Evolutionary conservation across 768 basidiomycete species (phyloP).

Genomic region (Pleurotus sapidus): DNA sequence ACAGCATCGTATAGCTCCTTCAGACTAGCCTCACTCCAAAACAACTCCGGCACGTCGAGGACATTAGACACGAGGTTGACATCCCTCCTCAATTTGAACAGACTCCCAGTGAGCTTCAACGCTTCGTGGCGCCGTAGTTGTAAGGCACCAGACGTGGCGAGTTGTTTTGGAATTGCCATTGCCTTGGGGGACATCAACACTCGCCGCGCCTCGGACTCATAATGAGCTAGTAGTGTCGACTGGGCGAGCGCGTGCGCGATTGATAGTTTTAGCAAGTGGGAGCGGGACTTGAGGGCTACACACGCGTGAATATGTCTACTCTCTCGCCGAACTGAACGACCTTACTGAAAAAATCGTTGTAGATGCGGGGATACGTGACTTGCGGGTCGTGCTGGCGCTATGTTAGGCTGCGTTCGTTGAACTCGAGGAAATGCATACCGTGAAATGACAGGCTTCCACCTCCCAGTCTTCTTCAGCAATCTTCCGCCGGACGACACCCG

Average conservation of each 20-base stretch:
- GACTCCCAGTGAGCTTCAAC: conserved; percentile 76
- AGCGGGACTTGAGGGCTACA: conserved; percentile 86
- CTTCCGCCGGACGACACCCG: conserved; percentile 62
- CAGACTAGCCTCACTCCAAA: conserved; percentile 92
- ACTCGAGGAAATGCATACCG: conserved; percentile 45
- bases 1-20: conserved; percentile 90
- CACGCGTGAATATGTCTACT: neutral
- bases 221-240: conserved; percentile 87
- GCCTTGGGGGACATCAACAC: conserved; percentile 79
- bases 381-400: conserved; percentile 69
- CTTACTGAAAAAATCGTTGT: conserved; percentile 93
- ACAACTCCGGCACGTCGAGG: conserved; percentile 89
- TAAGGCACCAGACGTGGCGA: conserved; percentile 75
- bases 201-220: conserved; percentile 74
- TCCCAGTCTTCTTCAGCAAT: conserved; percentile 79
- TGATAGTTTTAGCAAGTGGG: conserved; percentile 89
- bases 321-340: conserved; percentile 21
- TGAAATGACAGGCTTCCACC: conserved; percentile 89
- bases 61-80: conserved; percentile 90
- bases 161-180: conserved; percentile 78
- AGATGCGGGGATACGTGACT: conserved; percentile 86
- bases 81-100: conserved; percentile 87
- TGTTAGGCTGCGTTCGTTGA: conserved; percentile 4
- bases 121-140: conserved; percentile 78
- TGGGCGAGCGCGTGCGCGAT: conserved; percentile 93